Percentiles rank a stretch among this genome's conserved stretches.
Conservation (phyloP, 805 yeast species). For the Yamadazyma takamatsuzukensis region DNA sequence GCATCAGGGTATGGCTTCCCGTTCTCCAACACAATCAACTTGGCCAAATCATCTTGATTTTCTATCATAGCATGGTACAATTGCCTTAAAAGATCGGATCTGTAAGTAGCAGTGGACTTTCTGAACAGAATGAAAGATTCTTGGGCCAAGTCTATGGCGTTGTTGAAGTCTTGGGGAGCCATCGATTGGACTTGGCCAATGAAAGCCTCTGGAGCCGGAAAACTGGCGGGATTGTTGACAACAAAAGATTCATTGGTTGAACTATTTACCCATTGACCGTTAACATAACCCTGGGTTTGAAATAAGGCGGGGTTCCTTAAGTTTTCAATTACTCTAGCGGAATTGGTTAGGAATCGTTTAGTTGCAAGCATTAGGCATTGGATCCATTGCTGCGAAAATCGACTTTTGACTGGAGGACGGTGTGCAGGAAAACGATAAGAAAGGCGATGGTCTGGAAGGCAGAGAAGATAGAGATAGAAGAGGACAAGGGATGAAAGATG, state of each 20-base stretch:
- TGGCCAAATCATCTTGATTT: slow-evolving; percentile 64
- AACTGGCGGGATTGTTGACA: slow-evolving; percentile 74
- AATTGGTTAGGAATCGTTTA: slow-evolving; percentile 3
- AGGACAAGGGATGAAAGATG: no score
- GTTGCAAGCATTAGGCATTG: no score
- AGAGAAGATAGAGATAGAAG: no score
- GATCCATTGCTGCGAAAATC: no score
- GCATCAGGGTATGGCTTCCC: slow-evolving; percentile 74
- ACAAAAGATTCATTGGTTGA: slow-evolving; percentile 46
- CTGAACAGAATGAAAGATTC: slow-evolving; percentile 51
- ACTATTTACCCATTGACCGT: slow-evolving; percentile 69
- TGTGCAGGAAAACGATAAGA: no score
- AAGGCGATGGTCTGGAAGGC: no score
- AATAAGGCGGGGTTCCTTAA: slow-evolving; percentile 11
- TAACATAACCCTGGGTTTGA: slow-evolving; percentile 55
- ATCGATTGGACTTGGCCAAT: slow-evolving; percentile 54
- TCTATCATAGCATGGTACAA: slow-evolving; percentile 53
- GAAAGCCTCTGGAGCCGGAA: slow-evolving; percentile 33
- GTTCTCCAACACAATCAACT: slow-evolving; percentile 61
- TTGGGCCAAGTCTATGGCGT: slow-evolving; percentile 55
- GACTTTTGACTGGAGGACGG: no score
- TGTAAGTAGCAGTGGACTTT: slow-evolving; percentile 51
- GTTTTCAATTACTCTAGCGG: slow-evolving; percentile 5
- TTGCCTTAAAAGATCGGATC: slow-evolving; percentile 50
- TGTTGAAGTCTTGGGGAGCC: slow-evolving; percentile 41